Evolutionary conservation across 1,139 yeast genomes (phyloP), one percentile per base, ranked within the genome.

Genomic region (Debaryomycetaceae sp.): DNA sequence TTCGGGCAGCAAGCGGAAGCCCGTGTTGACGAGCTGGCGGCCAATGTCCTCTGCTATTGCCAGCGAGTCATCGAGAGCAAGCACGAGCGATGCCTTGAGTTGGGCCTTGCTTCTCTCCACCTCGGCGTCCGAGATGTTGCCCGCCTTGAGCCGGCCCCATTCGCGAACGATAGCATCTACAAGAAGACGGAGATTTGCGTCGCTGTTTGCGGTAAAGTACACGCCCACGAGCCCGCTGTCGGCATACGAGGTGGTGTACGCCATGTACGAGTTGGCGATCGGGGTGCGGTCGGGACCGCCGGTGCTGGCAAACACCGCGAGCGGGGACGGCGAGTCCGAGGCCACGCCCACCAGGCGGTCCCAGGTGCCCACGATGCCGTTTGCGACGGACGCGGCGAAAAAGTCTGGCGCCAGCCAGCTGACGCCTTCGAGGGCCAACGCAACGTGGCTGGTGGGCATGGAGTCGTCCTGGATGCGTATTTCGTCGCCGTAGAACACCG

Each of bases 211-310:
- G 12, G 87, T 86, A 39, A 90, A 68, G 53, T 90, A 90, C 45
- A 87, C 80, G 22, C 99, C 99, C 95, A 96, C 86, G 32, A 90
- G 64, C 3, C 99, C 99, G 5, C 96, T 82, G 56, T 90, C 99
- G 7, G 95, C 90, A 58, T 90, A 90, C 2, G 95, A 83, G 4
- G 99, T 92, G 16, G 95, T 83, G 58, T 87, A 90, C 3, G 96
- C 86, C 93, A 86, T 79, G 59, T 80, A 90, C 4, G 95, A 81
- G 57, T 90, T 90, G 30, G 96, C 96, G 36, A 86, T 63, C 5
- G 82, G 78, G 5, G 55, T 44, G 22, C 60, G 58, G 6, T 51
- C 47, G 2, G 61, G 55, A 10, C 73, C 74, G 30, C 78, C 73
- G 37, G 81, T 72, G 24, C 83, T 79, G 13, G 87, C 77, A 19